Conservation (phyloP, 2,329 filamentous ascomycete species). For the Purpureocillium takamizusanense region DNA sequence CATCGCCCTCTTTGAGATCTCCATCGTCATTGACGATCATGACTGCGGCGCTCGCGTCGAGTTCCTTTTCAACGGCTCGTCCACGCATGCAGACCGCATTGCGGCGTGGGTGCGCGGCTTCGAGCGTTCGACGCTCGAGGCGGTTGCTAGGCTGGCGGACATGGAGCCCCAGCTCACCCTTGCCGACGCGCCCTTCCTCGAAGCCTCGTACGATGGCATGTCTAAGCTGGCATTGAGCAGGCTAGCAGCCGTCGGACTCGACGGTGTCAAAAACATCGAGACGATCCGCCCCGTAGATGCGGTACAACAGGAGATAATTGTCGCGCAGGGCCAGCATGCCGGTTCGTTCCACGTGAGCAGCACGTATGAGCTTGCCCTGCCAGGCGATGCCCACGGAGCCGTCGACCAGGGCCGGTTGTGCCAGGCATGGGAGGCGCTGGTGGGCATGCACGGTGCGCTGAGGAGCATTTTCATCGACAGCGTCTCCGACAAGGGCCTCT, state of each 20-base stretch:
- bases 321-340: constrained; percentile 31
- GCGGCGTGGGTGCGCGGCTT: constrained; percentile 36
- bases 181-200: constrained; percentile 38
- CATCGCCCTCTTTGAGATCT: constrained; percentile 42
- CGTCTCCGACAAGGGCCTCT: constrained; percentile 36
- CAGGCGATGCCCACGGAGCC: constrained; percentile 16
- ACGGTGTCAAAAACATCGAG: constrained; percentile 35
- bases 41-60: constrained; percentile 33
- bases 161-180: constrained; percentile 39
- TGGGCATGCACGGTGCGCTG: constrained; percentile 33
- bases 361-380: constrained; percentile 37
- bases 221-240: constrained; percentile 32
- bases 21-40: constrained; percentile 32
- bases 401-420: constrained; percentile 37
- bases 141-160: constrained; percentile 29
- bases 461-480: constrained; percentile 44
- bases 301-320: constrained; percentile 39
- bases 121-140: constrained; percentile 35
- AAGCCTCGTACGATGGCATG: constrained; percentile 37
- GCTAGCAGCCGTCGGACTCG: constrained; percentile 28
- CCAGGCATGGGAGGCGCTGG: constrained; percentile 39
- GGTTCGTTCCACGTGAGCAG: constrained; percentile 34
- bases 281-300: constrained; percentile 38
- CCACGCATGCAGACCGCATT: constrained; percentile 33
- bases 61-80: constrained; percentile 33